Base-by-base conservation (phyloP, 1,284 basidiomycete genomes). In the Naganishia sp. region DNA sequence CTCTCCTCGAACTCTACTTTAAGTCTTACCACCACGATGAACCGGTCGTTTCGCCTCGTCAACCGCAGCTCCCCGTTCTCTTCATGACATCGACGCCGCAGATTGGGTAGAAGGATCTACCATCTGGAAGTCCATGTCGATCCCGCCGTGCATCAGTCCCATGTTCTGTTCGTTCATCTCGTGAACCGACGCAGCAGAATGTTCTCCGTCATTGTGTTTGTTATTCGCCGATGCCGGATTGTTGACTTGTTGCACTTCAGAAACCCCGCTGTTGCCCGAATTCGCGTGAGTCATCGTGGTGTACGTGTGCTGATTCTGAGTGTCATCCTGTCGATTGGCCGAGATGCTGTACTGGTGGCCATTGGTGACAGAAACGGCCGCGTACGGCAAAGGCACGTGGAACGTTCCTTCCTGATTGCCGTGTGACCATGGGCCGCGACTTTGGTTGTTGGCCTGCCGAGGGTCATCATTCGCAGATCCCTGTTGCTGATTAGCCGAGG, bases 131-230 rank as follows among this genome's bases (percentile, higher is more conserved):
- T 54, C 56, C 64, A 66, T 66, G 42, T 66, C 64, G 31, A 66
- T 66, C 7, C 64, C 64, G 49, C 56, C 49, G 49, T 57, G 55
- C 64, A 66, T 66, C 64, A 66, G 58, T 5, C 64, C 64, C 64
- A 66, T 66, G 23, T 46, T 57, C 31, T 60, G 64, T 23, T 66
- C 64, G 31, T 58, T 60, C 21, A 66, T 31, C 56, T 66, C 55
- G 49, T 66, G 64, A n/a, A 43, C 23, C 11, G 64, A 66, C 6
- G 54, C 31, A 11, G 56, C 56, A 15, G 64, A 60, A 9, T 41
- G 47, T 35, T 50, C 49, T 10, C 58, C 58, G 25, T 42, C 42
- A 5, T 42, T 39, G 3, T 11, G 11, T 23, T 28, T 35, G 32
- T 25, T 43, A 21, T 49, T 56, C 18, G 41, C 42, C 18, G 41